Evolutionary conservation across 2,329 filamentous ascomycete genomes (phyloP), one percentile per base, ranked within the genome.

Genomic region (Escovopsis sp.): DNA sequence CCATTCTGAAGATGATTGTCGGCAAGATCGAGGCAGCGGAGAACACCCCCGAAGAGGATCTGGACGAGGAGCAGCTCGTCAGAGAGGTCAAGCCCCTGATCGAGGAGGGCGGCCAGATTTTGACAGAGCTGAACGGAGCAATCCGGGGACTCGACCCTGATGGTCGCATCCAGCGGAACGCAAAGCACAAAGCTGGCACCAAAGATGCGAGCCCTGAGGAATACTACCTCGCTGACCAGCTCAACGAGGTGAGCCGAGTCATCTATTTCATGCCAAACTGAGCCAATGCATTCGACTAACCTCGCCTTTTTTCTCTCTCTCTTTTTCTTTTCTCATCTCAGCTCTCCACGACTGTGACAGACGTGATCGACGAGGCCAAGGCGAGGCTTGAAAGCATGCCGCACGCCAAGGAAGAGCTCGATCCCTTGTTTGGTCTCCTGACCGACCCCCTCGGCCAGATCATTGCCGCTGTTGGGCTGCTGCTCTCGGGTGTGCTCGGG

Each of bases 391-490:
- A 83, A 55, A 83, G 85, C 56, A 91, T 94, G 84, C 87, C 88
- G 6, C 83, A 93, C 51, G 88, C 86, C 36, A 93, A 94, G 80
- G 89, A 94, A 72, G 80, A 89, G 68, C 73, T 94, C 47, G 94
- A 89, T 66, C 87, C 88, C 10, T 76, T 95, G 28, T 94, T 87
- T 86, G 77, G 69, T 28, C 69, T 94, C 39, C 68, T 91, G 12
- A 77, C 77, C 33, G 85, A 94, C 69, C 88, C 88, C 10, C 68
- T 94, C 19, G 85, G 87, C 73, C 88, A 95, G 72, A 94, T 94
- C 58, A 73, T 94, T 39, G 85, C 87, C 8, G 87, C 85, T 10
- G 87, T 94, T 38, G 88, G 88, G 19, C 65, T 94, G 45, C 63
- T 94, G 48, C 69, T 95, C 47, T 80, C 70, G 41, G 87, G 88